Evolutionary conservation across 805 yeast species (phyloP), one percentile per base, ranked within the genome.

Genomic region (Hermanozyma aechmeae): DNA sequence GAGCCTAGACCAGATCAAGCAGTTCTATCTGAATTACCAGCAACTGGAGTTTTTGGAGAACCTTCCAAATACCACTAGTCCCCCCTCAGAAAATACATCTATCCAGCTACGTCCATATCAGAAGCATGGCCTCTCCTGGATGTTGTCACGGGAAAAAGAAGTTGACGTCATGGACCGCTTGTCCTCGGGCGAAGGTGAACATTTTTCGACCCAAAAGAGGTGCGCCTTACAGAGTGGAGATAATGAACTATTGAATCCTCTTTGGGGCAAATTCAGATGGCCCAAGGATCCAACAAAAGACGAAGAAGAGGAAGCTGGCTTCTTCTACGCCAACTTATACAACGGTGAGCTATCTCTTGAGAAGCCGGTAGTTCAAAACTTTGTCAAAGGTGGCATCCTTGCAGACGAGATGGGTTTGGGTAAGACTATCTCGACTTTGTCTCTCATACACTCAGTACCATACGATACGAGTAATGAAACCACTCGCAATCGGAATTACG

Each of bases 371-470:
- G 58, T 85, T 23, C 72, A 66, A 33, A 63, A 77, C 2, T 45
- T 68, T 13, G 67, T 78, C 27, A 63, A 65, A 27, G 96, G 97
- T 21, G 97, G 97, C 2, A 81, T 87, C 13, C 57, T 87, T 11
- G 95, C 96, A 0, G 97, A 87, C 57, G 97, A 87, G 51, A 87
- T 87, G 97, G 97, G 97, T 0, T 62, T 87, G 6, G 97, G 97
- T 24, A 87, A 87, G 48, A 87, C 97, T 0, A 80, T 87, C 15
- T 80, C 95, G 1, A 74, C 94, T 0, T 53, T 85, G 29, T 69
- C 96, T 0, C 55, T 89, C 27, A 64, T 87, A 9, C 73, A 79
- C 32, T 66, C 83, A 0, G 76, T 68, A 7, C 82, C 85, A 0
- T 50, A 42, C 26, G 87, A 80, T 43, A 32, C 48, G 10, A 36